A percentile compares a stretch with the other conserved stretches of the same genome.
Evolutionary conservation across 768 basidiomycete genomes (phyloP).

Genomic region (Tricholoma sp.): DNA sequence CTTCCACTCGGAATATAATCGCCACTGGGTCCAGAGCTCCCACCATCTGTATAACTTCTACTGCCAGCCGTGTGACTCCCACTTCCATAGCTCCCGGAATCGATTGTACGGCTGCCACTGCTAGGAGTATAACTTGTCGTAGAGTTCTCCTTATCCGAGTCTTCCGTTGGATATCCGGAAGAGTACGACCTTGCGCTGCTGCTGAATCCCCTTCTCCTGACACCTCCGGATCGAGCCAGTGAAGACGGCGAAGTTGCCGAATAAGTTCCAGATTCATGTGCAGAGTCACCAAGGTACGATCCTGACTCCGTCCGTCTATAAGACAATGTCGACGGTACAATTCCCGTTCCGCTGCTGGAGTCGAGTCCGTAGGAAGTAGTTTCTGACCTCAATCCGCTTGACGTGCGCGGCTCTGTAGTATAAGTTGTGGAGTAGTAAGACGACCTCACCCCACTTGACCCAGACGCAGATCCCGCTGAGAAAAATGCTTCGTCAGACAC

Average conservation of each 20-base stretch:
- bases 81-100: constrained; percentile 8
- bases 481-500: constrained; percentile 37
- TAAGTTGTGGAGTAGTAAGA: constrained; percentile 33
- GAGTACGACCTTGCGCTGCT: constrained; percentile 38
- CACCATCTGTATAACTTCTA: constrained; percentile 11
- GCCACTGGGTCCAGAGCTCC: constrained; percentile 6
- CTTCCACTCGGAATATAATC: constrained; percentile 8
- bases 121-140: constrained; percentile 14
- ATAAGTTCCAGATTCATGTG: constrained; percentile 33
- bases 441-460: constrained; percentile 24
- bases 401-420: constrained; percentile 22
- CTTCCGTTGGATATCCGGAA: constrained; percentile 31
- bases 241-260: constrained; percentile 46
- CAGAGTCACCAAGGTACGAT: constrained; percentile 52
- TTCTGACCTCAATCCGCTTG: constrained; percentile 25
- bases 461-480: constrained; percentile 30
- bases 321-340: constrained; percentile 46
- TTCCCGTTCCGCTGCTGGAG: constrained; percentile 37
- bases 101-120: constrained; percentile 25
- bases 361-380: constrained; percentile 24
- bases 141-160: constrained; percentile 57
- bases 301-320: constrained; percentile 47
- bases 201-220: constrained; percentile 47
- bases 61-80: constrained; percentile 12
- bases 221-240: constrained; percentile 53